These are phyloP conservation scores for Exserohilum turcica DNA, from an alignment of 2,329 filamentous ascomycete species.

Conservation along the genomic window DNA sequence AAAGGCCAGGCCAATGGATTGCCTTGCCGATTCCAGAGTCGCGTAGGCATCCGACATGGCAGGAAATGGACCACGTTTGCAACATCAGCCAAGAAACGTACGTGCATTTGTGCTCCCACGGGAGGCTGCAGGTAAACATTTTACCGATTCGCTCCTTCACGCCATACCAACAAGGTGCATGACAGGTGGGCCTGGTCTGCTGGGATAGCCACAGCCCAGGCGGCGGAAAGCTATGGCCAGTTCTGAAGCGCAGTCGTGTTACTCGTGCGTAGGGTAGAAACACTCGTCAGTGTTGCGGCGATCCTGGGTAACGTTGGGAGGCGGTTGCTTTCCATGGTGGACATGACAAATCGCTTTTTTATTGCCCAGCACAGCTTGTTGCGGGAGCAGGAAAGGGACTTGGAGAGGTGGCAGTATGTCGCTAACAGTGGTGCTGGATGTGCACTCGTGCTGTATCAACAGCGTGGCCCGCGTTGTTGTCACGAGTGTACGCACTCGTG, in stretches of 20 bases:
- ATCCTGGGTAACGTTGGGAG: not conserved
- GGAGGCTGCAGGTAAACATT: constrained; percentile 38
- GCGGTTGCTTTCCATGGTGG: not conserved
- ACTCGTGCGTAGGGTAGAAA: constrained; percentile 12
- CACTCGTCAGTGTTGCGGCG: constrained; percentile 3
- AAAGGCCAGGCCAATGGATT: constrained; percentile 24
- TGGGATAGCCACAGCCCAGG: constrained; percentile 14
- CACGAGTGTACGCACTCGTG: constrained; percentile 14
- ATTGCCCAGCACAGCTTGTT: not conserved
- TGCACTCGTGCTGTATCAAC: not conserved
- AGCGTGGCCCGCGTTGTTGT: constrained; percentile 13
- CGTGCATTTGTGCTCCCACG: constrained; percentile 40
- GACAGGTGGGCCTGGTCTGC: constrained; percentile 14
- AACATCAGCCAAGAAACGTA: constrained; percentile 26
- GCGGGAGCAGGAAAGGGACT: not conserved
- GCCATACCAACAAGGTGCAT: constrained; percentile 23
- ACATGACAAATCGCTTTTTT: not conserved
- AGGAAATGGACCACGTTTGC: constrained; percentile 44
- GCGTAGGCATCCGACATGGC: constrained; percentile 22
- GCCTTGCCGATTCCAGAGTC: constrained; percentile 7
- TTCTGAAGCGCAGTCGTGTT: constrained; percentile 7
- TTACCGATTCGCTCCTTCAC: constrained; percentile 32
- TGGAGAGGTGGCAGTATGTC: not conserved
- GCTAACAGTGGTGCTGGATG: not conserved
- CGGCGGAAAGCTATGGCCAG: constrained; percentile 5